Evolutionary conservation across 305 asterid species (phyloP), one percentile per base, ranked within the genome.

Genomic region (Andrographis paniculata): DNA sequence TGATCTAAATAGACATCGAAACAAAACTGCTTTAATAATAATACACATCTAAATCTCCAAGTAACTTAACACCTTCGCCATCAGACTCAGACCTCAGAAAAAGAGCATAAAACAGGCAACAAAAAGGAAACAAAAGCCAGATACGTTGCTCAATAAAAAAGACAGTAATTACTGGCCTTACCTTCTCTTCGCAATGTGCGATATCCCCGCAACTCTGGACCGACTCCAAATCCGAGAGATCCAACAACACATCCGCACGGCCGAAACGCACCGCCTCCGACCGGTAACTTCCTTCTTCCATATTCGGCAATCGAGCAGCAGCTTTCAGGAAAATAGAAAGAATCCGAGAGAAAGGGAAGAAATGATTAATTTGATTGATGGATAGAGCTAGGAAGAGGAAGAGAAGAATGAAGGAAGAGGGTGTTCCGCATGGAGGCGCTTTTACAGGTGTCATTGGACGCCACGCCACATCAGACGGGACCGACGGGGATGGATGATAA

Each of bases 161-260:
- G 44, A 14, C 23, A 15, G 38, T 22, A 40, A 46, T 65, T 61
- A 78, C 79, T 67, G 52, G 38, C n/a, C 36, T 59, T 17, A 17
- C 33, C 38, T 43, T 17, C 53, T 5, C 37, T 17, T 46, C 49
- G 21, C 28, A 70, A 45, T 43, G 70, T 50, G 51, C 61, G 66
- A 47, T 37, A 67, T 62, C 73, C 40, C 44, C 55, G 50, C 53
- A 67, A 60, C 64, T 57, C 58, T 68, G 76, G 44, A 50, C 60
- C 39, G 66, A 64, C 33, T 54, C 72, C 17, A 74, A 71, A 55
- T 53, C 45, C 56, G 69, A 67, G 27, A 66, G 69, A 50, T 67
- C 52, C 72, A 0, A 14, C 17, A 75, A 64, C 66, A 55, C 72
- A 45, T 18, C 9, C 12, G 24, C 37, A 48, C 62, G 27, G 20